Evolutionary conservation across 2,329 filamentous ascomycete genomes (phyloP), one percentile per base, ranked within the genome.

Genomic region (Hansfordia pulvinata): DNA sequence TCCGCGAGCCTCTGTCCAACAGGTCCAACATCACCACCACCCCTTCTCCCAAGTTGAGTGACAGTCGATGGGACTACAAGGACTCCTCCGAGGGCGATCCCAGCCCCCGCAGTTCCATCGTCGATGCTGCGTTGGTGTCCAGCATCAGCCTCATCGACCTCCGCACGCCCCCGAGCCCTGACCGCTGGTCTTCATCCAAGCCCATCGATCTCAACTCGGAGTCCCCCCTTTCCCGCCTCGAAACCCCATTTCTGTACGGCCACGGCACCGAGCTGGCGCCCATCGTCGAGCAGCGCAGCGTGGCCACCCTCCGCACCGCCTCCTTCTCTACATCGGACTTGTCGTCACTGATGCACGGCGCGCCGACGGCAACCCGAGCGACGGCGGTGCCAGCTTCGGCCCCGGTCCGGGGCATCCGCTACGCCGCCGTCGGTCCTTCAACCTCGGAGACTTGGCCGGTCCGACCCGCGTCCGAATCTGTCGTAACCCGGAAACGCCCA

Each of bases 221-320:
- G 12, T 47, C 46, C 2, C 43, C 43, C 2, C 35, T 45, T n/a
- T 43, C 41, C 4, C 36, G 33, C 5, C 35, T 44, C 19, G 43
- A 43, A 25, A 46, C 43, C 2, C 43, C 41, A 4, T 54, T 58
- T 34, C 36, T 49, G 3, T 58, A 58, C 32, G 54, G 54, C 12
- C 40, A 46, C 29, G 54, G 54, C 12, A 58, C 53, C 4, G 38
- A 47, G 16, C 44, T 58, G 2, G 41, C 46, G 12, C 53, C 54
- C 10, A 58, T 58, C 34, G 40, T 45, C n/a, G 54, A 58, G 38
- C 49, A 55, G 36, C 51, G 47, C 28, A 56, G 52, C 35, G 38
- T 38, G 27, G 35, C 42, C 5, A 55, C 53, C 2, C 39, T 56
- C 10, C 41, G 46, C 35, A 33, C 35, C 29, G 27, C 35, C 23